These are phyloP conservation scores for Sporothrix luriei DNA, from an alignment of 2,329 filamentous ascomycete genomes.

Conservation along the genomic window DNA sequence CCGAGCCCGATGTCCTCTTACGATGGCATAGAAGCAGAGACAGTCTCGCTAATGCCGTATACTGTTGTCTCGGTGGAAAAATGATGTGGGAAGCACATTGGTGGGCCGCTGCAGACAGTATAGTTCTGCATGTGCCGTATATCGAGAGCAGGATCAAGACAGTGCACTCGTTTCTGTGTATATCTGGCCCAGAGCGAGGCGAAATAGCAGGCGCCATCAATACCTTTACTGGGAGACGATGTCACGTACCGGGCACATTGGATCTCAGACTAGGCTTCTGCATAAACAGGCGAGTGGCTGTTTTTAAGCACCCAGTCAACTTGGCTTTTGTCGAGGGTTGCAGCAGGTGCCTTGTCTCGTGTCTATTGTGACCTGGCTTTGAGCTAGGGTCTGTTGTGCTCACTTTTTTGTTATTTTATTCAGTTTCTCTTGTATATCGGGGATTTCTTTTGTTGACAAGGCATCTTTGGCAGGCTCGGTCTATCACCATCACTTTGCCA, in stretches of 20 bases:
- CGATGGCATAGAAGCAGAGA: background rate
- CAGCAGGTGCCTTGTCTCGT: background rate
- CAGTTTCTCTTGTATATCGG: too few species aligned
- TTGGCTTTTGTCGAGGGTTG: too few species aligned
- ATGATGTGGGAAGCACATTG: background rate
- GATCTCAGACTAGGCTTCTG: background rate
- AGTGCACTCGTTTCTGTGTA: background rate
- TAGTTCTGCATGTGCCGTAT: background rate
- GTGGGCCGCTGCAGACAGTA: background rate
- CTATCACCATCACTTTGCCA: too few species aligned
- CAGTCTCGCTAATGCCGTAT: slow-evolving; percentile 10
- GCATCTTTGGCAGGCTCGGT: too few species aligned
- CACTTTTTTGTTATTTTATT: background rate
- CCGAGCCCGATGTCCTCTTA: background rate
- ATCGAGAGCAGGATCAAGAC: background rate
- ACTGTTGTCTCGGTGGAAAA: background rate
- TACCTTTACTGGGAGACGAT: background rate
- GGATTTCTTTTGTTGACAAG: too few species aligned
- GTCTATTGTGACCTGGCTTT: too few species aligned
- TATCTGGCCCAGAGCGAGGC: background rate
- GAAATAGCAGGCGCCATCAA: background rate
- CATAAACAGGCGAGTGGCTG: slow-evolving; percentile 3
- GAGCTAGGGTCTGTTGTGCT: too few species aligned
- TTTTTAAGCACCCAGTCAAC: background rate
- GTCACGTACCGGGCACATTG: background rate